Conservation (phyloP, 345 rosid genomes). For the Arabidopsis thaliana region DNA sequence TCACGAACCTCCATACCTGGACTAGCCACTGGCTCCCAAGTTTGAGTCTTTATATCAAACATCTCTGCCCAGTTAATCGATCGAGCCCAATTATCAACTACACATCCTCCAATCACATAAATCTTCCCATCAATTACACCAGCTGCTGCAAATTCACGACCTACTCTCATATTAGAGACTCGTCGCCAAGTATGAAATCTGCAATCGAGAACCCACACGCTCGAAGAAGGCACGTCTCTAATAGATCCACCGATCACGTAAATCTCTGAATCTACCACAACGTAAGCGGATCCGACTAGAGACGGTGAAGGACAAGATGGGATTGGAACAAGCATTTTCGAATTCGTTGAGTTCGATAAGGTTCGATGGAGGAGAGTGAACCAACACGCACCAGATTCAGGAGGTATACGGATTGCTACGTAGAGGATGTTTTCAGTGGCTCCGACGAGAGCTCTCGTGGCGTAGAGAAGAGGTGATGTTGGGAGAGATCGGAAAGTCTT, state of each 20-base stretch:
- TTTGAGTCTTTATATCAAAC: slow-evolving; percentile 53
- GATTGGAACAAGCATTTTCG: slow-evolving; percentile 51
- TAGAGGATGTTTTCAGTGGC: slow-evolving; percentile 62
- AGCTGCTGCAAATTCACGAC: slow-evolving; percentile 86
- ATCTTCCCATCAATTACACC: slow-evolving; percentile 63
- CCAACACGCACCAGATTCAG: slow-evolving; percentile 51
- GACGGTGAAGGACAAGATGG: slow-evolving; percentile 62
- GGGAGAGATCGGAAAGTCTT: slow-evolving; percentile 60
- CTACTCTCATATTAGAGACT: slow-evolving; percentile 60
- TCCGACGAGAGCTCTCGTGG: slow-evolving; percentile 61
- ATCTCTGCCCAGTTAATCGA: slow-evolving; percentile 86
- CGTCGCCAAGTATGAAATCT: slow-evolving; percentile 64
- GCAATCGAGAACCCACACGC: slow-evolving; percentile 81
- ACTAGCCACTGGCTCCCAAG: slow-evolving; percentile 69
- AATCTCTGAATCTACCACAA: slow-evolving; percentile 56
- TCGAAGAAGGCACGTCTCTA: slow-evolving; percentile 68
- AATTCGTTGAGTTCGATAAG: background rate
- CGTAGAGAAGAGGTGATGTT: slow-evolving; percentile 63
- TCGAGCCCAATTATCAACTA: slow-evolving; percentile 49
- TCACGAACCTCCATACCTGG: slow-evolving; percentile 57
- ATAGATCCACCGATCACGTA: slow-evolving; percentile 80
- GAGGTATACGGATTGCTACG: slow-evolving; percentile 62
- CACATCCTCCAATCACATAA: slow-evolving; percentile 85
- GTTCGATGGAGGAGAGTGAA: slow-evolving; percentile 51
- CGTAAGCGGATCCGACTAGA: slow-evolving; percentile 67